Percentiles rank a stretch among this genome's conserved stretches.
phyloP scores from a whole-genome alignment of 1,284 basidiomycete genomes.

The Cutaneotrichosporon sp. region DNA sequence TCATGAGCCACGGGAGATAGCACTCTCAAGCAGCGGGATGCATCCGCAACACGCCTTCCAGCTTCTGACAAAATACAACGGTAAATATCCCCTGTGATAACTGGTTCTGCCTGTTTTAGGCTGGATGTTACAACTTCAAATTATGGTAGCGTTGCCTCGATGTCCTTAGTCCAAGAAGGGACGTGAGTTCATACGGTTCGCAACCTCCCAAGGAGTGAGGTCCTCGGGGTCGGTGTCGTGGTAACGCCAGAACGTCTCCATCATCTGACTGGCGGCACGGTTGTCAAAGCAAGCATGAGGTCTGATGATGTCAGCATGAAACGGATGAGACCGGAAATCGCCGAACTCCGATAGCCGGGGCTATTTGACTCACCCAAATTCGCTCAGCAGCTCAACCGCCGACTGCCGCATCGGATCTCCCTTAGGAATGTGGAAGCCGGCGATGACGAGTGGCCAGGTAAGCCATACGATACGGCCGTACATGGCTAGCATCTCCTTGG shows the following conservation, averaged over 20 bases:
- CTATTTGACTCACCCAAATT: constrained; percentile 33
- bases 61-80: no score
- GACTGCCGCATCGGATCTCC: constrained; percentile 31
- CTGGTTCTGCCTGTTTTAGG: no score
- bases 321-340: neutral
- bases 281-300: constrained; percentile 45
- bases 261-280: constrained; percentile 25
- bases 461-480: constrained; percentile 42
- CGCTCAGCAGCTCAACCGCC: constrained; percentile 35
- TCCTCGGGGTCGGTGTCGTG: constrained; percentile 21
- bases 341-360: neutral
- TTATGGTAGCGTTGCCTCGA: no score
- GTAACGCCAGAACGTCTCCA: constrained; percentile 32
- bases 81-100: no score
- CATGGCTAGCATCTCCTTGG: constrained; percentile 36
- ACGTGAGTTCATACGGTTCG: constrained; percentile 20
- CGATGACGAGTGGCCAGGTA: constrained; percentile 45
- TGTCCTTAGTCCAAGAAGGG: constrained; percentile 24
- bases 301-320: constrained; percentile 12
- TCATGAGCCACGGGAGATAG: no score
- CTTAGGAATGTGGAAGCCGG: constrained; percentile 38
- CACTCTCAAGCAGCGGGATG: no score
- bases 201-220: constrained; percentile 23
- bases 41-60: no score
- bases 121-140: no score